Evolutionary conservation across 1,139 yeast species (phyloP).

Genomic region (Hansenula sp.): DNA sequence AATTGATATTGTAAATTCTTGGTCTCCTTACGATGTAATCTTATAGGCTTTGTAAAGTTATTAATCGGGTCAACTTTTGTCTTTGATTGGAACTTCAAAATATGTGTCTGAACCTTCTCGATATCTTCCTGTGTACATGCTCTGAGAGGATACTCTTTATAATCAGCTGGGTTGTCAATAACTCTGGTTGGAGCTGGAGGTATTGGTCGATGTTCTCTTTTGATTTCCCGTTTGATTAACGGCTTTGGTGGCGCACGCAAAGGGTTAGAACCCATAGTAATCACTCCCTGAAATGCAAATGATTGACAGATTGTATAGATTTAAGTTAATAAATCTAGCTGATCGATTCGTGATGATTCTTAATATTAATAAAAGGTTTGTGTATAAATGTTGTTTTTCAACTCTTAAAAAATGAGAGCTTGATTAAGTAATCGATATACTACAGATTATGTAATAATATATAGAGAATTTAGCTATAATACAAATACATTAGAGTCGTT

Average conservation of each 20-base stretch:
- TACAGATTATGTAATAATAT: not conserved
- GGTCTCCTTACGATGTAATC: constrained; percentile 91
- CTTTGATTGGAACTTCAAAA: constrained; percentile 75
- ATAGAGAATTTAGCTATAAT: too few species aligned
- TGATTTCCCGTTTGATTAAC: constrained; percentile 10
- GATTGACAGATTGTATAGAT: too few species aligned
- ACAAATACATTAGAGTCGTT: too few species aligned
- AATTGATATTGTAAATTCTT: constrained; percentile 82
- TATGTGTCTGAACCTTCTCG: constrained; percentile 72
- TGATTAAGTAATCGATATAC: too few species aligned
- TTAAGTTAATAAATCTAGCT: not conserved
- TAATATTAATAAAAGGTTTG: too few species aligned
- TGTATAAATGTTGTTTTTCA: too few species aligned
- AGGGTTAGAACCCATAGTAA: constrained; percentile 11
- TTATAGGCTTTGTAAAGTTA: constrained; percentile 68
- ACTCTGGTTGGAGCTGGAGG: constrained; percentile 10
- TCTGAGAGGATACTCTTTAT: constrained; percentile 42
- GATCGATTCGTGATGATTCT: too few species aligned
- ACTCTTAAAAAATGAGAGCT: too few species aligned
- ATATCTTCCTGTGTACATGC: constrained; percentile 73
- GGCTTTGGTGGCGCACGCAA: constrained; percentile 19
- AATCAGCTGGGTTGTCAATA: constrained; percentile 22
- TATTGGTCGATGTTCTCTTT: constrained; percentile 8
- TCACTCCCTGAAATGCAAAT: not conserved
- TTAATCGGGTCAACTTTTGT: constrained; percentile 64